These are phyloP conservation scores for Magnaporthales sp. DNA, from an alignment of 2,329 filamentous ascomycete genomes.

Conservation along the genomic window DNA sequence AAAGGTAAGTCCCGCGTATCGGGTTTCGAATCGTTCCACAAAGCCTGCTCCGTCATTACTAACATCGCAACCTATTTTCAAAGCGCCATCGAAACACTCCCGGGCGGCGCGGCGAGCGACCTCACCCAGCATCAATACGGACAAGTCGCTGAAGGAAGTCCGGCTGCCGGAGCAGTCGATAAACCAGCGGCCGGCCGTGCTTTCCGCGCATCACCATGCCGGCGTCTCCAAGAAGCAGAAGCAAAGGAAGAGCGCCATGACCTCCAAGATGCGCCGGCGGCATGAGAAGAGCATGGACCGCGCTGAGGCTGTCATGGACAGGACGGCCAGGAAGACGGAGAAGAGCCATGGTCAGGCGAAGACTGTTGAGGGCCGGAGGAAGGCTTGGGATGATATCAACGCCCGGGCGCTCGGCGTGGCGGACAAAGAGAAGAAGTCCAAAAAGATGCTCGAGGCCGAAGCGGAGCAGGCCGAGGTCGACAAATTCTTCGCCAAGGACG, in stretches of 20 bases:
- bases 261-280: constrained; percentile 44
- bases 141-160: constrained; percentile 60
- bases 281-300: constrained; percentile 50
- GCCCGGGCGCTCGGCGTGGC: constrained; percentile 4
- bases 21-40: neutral
- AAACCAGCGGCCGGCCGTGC: constrained; percentile 53
- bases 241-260: constrained; percentile 44
- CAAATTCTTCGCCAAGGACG: constrained; percentile 7
- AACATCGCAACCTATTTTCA: neutral
- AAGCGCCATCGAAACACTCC: constrained; percentile 57
- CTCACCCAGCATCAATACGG: constrained; percentile 60
- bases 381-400: constrained; percentile 53
- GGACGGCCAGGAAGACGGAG: constrained; percentile 46
- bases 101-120: constrained; percentile 66
- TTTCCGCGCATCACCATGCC: constrained; percentile 56
- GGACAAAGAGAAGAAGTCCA: constrained; percentile 5
- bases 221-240: constrained; percentile 63
- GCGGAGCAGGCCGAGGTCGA: constrained; percentile 6
- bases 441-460: constrained; percentile 7
- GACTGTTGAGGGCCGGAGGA: constrained; percentile 38
- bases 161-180: constrained; percentile 38
- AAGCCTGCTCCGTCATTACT: neutral
- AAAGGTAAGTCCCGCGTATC: constrained; percentile 5
- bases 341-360: constrained; percentile 42
- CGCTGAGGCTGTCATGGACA: constrained; percentile 51